Conservation (phyloP, 2,329 filamentous ascomycete genomes). For the Parastagonospora nodorum region DNA sequence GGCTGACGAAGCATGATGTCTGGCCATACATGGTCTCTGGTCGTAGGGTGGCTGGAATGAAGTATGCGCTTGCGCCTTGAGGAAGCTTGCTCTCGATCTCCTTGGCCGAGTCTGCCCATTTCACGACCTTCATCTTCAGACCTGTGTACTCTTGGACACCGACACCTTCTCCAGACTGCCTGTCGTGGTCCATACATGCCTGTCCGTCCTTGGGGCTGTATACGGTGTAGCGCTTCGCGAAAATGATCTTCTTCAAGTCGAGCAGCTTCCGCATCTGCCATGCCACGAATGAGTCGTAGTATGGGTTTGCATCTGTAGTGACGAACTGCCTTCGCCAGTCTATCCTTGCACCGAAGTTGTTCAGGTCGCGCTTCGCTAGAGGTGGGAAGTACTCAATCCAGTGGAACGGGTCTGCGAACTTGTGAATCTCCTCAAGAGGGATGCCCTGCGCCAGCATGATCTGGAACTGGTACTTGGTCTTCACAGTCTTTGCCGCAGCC, state of each 20-base stretch:
- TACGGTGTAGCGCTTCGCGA: slow-evolving; percentile 90
- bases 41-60: slow-evolving; percentile 88
- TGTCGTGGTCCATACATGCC: slow-evolving; percentile 86
- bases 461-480: slow-evolving; percentile 94
- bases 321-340: slow-evolving; percentile 94
- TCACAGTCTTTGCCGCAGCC: slow-evolving; percentile 84
- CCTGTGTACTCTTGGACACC: slow-evolving; percentile 91
- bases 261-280: slow-evolving; percentile 97
- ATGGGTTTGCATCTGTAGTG: slow-evolving; percentile 95
- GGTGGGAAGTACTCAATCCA: slow-evolving; percentile 93
- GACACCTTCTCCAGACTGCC: slow-evolving; percentile 79
- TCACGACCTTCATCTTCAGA: slow-evolving; percentile 85
- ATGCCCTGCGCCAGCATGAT: slow-evolving; percentile 94
- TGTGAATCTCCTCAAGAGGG: slow-evolving; percentile 84
- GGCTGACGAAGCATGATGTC: slow-evolving; percentile 92
- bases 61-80: slow-evolving; percentile 77
- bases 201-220: slow-evolving; percentile 87
- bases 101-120: slow-evolving; percentile 81
- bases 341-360: slow-evolving; percentile 81
- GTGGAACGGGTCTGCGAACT: slow-evolving; percentile 87
- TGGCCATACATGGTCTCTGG: slow-evolving; percentile 99
- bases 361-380: slow-evolving; percentile 78
- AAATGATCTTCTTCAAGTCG: slow-evolving; percentile 90
- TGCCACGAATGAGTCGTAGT: slow-evolving; percentile 91
- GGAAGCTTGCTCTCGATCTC: slow-evolving; percentile 77